Evolutionary conservation across 805 yeast species (phyloP), one percentile per base, ranked within the genome.

Genomic region (Ogataea trehalophila): DNA sequence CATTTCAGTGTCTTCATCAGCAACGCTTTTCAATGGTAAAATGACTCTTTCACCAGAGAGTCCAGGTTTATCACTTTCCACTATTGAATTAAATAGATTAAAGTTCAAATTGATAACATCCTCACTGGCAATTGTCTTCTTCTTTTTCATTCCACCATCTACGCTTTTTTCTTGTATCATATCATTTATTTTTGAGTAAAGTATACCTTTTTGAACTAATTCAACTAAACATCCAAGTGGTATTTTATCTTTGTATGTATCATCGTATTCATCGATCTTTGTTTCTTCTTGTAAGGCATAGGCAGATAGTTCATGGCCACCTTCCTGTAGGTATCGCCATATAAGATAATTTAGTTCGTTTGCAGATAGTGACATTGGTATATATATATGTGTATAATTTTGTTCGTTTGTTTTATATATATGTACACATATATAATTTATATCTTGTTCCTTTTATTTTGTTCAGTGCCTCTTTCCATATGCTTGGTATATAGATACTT

Each of bases 291-390:
- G 87, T 29, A 94, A 67, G 0, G 97, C 95, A 58, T 76, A 80
- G 0, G 96, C 90, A 2, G 94, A 74, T 18, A 87, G 73, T 44
- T 87, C 91, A 37, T 75, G 73, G 3, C 95, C 95, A 6, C 83
- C 72, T 63, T 94, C 98, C 61, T 89, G 96, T 36, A 90, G 74
- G 61, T 92, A 94, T 51, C 97, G 71, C 96, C 97, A 94, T 45
- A 92, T 79, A 56, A 94, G 75, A 62, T 92, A 92, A 71, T 92
- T 94, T 46, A 92, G 77, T 66, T 90, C 95, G 48, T 77, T 81
- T 47, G 94, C 84, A 5, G 94, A 79, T 42, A 92, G 69, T 23
- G 95, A 85, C 96, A 89, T 26, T 26, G 31, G 9, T 26, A 9
- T 26, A 26, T 26, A 26, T 26, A 26, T 26, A 26, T 26, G 9